A percentile compares a stretch with the other conserved stretches of the same genome.
phyloP scores from a whole-genome alignment of 345 rosid genomes.

The Rhizophora mangle region DNA sequence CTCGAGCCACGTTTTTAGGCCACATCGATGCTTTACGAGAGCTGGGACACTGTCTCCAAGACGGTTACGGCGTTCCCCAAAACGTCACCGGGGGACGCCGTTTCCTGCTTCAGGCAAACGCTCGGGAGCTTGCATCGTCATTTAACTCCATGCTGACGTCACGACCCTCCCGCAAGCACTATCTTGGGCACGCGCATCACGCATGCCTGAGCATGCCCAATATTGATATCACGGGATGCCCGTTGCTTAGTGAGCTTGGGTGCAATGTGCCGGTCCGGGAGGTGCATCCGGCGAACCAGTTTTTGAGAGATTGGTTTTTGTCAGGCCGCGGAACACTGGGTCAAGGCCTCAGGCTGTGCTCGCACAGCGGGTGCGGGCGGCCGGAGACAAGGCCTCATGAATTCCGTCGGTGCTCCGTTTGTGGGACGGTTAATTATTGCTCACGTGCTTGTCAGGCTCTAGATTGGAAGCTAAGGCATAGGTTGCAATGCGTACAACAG shows the following conservation, averaged over 20 bases:
- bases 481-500: conserved; percentile 63
- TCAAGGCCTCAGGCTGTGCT: conserved; percentile 40
- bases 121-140: conserved; percentile 46
- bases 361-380: conserved; percentile 54
- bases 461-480: conserved; percentile 82
- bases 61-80: conserved; percentile 62
- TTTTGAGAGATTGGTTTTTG: conserved; percentile 57
- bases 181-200: not conserved
- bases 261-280: conserved; percentile 38
- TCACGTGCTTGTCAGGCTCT: conserved; percentile 91
- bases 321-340: conserved; percentile 22
- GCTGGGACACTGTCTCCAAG: conserved; percentile 68
- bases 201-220: not conserved
- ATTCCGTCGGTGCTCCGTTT: conserved; percentile 81
- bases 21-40: conserved; percentile 61
- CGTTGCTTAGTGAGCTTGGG: conserved; percentile 39
- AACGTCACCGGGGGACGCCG: conserved; percentile 50
- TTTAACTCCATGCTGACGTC: conserved; percentile 22
- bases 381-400: conserved; percentile 84
- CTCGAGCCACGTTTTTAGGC: conserved; percentile 58
- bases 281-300: conserved; percentile 51
- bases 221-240: conserved; percentile 10
- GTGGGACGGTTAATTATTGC: conserved; percentile 81
- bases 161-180: not conserved
- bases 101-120: conserved; percentile 53